Conservation (phyloP, 1,139 yeast genomes). For the Protomyces gravidus region DNA sequence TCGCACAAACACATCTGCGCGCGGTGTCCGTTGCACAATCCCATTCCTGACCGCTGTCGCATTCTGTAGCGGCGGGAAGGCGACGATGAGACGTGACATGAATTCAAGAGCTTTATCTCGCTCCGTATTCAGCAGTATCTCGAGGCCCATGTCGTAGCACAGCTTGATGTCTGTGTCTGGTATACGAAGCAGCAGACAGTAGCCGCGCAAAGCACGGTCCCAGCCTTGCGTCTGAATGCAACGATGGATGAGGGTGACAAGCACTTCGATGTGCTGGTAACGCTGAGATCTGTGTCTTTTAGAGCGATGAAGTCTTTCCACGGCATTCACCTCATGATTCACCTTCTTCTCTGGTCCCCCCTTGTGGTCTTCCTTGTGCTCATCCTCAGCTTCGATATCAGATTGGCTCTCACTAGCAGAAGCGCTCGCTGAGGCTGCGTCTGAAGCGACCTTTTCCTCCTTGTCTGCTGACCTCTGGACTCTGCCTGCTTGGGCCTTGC, state of each 20-base stretch:
- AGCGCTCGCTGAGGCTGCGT: background rate
- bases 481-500: background rate
- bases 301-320: too few species aligned
- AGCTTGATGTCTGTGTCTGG: constrained; percentile 23
- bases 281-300: constrained; percentile 15
- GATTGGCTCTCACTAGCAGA: background rate
- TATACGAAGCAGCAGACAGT: constrained; percentile 14
- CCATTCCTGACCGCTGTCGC: background rate
- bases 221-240: constrained; percentile 14
- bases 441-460: background rate
- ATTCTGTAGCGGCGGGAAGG: constrained; percentile 12
- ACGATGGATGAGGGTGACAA: constrained; percentile 24
- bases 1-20: constrained; percentile 20
- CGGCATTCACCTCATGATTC: too few species aligned
- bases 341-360: background rate
- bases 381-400: background rate
- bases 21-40: background rate
- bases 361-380: background rate
- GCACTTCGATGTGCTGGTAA: constrained; percentile 20
- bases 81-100: constrained; percentile 20
- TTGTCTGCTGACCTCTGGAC: too few species aligned
- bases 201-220: constrained; percentile 24
- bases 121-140: constrained; percentile 21
- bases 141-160: constrained; percentile 29
- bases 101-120: constrained; percentile 3